These are phyloP conservation scores for Leccinum brunneo-olivaceum DNA, from an alignment of 1,284 basidiomycete genomes.

Conservation along the genomic window DNA sequence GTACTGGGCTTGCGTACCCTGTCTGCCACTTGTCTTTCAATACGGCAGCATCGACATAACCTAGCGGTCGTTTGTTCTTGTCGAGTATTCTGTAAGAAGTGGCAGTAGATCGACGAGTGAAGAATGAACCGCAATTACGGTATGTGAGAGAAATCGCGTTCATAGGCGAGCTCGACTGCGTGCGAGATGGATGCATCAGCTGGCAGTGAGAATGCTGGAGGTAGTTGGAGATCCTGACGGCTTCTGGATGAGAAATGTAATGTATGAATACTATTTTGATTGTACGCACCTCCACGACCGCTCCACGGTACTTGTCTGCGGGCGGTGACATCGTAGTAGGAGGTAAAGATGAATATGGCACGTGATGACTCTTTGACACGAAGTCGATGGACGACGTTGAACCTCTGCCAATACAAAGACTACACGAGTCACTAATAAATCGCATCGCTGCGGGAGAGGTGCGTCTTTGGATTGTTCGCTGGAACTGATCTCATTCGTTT, in stretches of 20 bases:
- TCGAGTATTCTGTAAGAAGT: slow-evolving; percentile 61
- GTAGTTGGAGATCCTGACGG: slow-evolving; percentile 76
- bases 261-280: not conserved
- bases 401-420: slow-evolving; percentile 64
- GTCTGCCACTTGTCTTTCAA: slow-evolving; percentile 76
- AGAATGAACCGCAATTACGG: slow-evolving; percentile 48
- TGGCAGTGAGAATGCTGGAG: slow-evolving; percentile 82
- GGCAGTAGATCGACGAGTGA: slow-evolving; percentile 5
- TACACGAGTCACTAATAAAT: slow-evolving; percentile 73
- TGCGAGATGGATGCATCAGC: slow-evolving; percentile 61
- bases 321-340: slow-evolving; percentile 8
- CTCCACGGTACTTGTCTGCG: slow-evolving; percentile 69
- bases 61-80: slow-evolving; percentile 64
- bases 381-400: no score
- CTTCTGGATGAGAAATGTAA: slow-evolving; percentile 1
- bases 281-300: slow-evolving; percentile 67
- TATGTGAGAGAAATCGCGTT: slow-evolving; percentile 85
- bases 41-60: slow-evolving; percentile 72
- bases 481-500: slow-evolving; percentile 6
- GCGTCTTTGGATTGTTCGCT: slow-evolving; percentile 10
- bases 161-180: slow-evolving; percentile 81
- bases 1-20: slow-evolving; percentile 62
- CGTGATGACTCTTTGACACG: not conserved
- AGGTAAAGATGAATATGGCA: not conserved
- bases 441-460: slow-evolving; percentile 81